phyloP scores from a whole-genome alignment of 2,329 filamentous ascomycete species.

The Ophiostoma sp. region DNA sequence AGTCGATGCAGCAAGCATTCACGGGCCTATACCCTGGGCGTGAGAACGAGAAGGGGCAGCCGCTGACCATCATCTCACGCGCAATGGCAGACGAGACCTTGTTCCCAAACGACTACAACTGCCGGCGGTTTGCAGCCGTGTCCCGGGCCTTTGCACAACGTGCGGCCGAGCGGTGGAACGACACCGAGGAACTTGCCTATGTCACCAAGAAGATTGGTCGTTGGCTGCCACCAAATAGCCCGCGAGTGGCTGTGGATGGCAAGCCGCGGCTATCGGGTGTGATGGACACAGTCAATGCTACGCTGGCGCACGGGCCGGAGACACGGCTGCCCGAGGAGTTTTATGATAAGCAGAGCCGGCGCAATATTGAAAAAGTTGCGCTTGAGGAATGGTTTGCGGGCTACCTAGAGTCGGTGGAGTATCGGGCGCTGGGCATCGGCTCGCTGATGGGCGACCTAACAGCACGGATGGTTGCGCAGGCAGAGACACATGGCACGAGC shows the following conservation, averaged over 20 bases:
- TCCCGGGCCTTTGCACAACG: constrained; percentile 65
- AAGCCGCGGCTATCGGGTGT: constrained; percentile 81
- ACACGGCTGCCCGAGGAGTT: constrained; percentile 80
- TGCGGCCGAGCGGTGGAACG: constrained; percentile 68
- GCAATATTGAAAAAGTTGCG: constrained; percentile 66
- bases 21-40: constrained; percentile 64
- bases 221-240: constrained; percentile 72
- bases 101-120: constrained; percentile 71
- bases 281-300: constrained; percentile 90
- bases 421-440: constrained; percentile 84
- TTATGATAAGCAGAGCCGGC: constrained; percentile 68
- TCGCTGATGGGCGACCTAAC: constrained; percentile 78
- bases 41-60: constrained; percentile 42
- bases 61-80: constrained; percentile 61
- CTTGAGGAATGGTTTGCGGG: constrained; percentile 92
- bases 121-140: constrained; percentile 65
- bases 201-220: constrained; percentile 70
- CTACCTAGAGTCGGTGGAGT: constrained; percentile 78
- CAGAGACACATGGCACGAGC: constrained; percentile 40
- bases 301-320: constrained; percentile 71
- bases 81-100: constrained; percentile 67
- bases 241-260: constrained; percentile 72
- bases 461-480: constrained; percentile 63
- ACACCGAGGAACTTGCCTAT: constrained; percentile 74
- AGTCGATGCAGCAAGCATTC: constrained; percentile 71